These are phyloP conservation scores for Hypoxylon sp. DNA, from an alignment of 2,329 filamentous ascomycete species.

Conservation along the genomic window DNA sequence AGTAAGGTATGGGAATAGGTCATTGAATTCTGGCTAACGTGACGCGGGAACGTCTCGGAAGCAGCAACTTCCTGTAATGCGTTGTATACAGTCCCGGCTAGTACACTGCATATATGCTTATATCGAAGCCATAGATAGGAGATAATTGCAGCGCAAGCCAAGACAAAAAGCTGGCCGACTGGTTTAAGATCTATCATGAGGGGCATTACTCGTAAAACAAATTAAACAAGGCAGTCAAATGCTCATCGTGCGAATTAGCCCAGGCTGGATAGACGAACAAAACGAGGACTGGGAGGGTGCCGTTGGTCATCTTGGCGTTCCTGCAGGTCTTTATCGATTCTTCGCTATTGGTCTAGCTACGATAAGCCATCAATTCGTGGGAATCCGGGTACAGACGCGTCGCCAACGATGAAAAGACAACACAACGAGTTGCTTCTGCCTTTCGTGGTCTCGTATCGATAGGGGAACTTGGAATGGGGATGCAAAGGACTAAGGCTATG, in stretches of 20 bases:
- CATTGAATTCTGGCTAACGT: no score
- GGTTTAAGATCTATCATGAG: not conserved
- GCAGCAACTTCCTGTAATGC: no score
- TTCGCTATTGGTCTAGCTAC: slow-evolving; percentile 1
- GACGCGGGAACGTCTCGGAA: no score
- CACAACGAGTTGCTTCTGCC: not conserved
- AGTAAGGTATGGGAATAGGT: no score
- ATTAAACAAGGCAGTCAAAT: not conserved
- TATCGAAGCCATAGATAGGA: no score
- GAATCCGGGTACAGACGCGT: not conserved
- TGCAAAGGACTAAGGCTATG: not conserved
- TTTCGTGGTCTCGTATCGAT: slow-evolving; percentile 1
- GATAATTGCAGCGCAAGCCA: no score
- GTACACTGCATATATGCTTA: no score
- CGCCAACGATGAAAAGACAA: slow-evolving; percentile 2
- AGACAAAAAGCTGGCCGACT: no score
- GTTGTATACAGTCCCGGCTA: no score
- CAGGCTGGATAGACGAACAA: no score
- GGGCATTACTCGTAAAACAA: not conserved
- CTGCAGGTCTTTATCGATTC: not conserved
- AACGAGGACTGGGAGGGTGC: not conserved
- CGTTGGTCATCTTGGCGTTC: not conserved
- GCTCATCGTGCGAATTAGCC: no score
- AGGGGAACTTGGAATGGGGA: slow-evolving; percentile 1
- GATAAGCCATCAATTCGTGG: not conserved